Base-by-base conservation (phyloP, 1,284 basidiomycete genomes). In the Irpex lacteus region DNA sequence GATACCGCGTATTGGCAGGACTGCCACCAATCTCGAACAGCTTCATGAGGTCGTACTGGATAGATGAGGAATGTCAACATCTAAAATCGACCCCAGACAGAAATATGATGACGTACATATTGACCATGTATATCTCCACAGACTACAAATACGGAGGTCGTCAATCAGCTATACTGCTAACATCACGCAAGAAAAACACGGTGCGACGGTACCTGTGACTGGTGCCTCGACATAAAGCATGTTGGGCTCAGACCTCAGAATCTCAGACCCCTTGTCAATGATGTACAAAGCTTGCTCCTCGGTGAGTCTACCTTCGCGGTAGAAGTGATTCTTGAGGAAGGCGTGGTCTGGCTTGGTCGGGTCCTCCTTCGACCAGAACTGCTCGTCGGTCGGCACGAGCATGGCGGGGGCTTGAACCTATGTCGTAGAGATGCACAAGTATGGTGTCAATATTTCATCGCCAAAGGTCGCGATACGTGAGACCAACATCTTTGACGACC, bases 291-390 rank as follows among this genome's bases (percentile, higher is more conserved):
- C 94, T 77, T 96, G 93, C 64, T 96, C 94, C 76, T 98, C 95
- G 32, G 89, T 95, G 71, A 98, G 73, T 59, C 95, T 82, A 0
- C 97, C 97, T 77, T 98, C 97, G 62, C 96, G 89, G 77, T 98
- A 98, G 75, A 99, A 98, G 79, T 99, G 97, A 73, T 98, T 98
- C 84, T 99, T 99, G 68, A 99, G 84, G 78, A 97, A 99, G 38
- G 94, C 95, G 71, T 98, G 85, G 78, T 98, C 94, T n/a, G 95
- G 95, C 76, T 96, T 96, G 44, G 89, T 84, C 58, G 86, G 87
- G 78, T 96, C 92, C 69, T 88, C 86, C 67, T 87, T 86, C 65
- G 90, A 90, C 80, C 90, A 97, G 85, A 98, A 98, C 77, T 99
- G 95, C 67, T 93, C 94, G 72, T 94, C 89, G 2, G 95, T 96